phyloP scores from a whole-genome alignment of 2,329 filamentous ascomycete species.

The Trichophyton simii region DNA sequence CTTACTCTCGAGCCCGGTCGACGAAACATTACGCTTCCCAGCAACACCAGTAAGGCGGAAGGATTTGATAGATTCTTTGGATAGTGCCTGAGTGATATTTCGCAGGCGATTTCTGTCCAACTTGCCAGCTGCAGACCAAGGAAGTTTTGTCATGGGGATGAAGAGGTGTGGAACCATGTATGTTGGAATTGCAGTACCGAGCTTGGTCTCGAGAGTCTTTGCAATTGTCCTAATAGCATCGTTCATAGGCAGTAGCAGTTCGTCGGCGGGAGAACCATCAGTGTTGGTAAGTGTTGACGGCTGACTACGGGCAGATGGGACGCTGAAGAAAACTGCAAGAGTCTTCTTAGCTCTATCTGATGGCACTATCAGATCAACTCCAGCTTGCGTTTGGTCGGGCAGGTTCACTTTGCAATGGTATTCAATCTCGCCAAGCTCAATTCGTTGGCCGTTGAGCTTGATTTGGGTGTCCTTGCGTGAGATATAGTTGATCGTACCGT shows the following conservation, averaged over 20 bases:
- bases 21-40: conserved; percentile 5
- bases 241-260: conserved; percentile 11
- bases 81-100: conserved; percentile 16
- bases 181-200: conserved; percentile 17
- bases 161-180: conserved; percentile 30
- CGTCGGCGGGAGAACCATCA: conserved; percentile 10
- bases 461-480: conserved; percentile 45
- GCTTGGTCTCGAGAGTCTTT: conserved; percentile 8
- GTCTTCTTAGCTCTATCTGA: conserved; percentile 11
- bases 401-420: conserved; percentile 12
- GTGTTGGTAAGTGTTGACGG: conserved; percentile 2
- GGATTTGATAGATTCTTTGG: conserved; percentile 9
- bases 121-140: conserved; percentile 28
- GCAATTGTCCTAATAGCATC: conserved; percentile 9
- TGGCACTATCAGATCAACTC: conserved; percentile 12
- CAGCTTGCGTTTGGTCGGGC: conserved; percentile 9
- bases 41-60: conserved; percentile 8
- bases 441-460: conserved; percentile 39
- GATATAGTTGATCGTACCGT: conserved; percentile 15
- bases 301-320: not conserved
- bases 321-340: conserved; percentile 11
- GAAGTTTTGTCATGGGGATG: conserved; percentile 26
- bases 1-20: conserved; percentile 8
- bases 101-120: conserved; percentile 22
- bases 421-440: conserved; percentile 24